Base-by-base conservation (phyloP, 2,329 filamentous ascomycete species). In the Beauveria rudraprayagi region DNA sequence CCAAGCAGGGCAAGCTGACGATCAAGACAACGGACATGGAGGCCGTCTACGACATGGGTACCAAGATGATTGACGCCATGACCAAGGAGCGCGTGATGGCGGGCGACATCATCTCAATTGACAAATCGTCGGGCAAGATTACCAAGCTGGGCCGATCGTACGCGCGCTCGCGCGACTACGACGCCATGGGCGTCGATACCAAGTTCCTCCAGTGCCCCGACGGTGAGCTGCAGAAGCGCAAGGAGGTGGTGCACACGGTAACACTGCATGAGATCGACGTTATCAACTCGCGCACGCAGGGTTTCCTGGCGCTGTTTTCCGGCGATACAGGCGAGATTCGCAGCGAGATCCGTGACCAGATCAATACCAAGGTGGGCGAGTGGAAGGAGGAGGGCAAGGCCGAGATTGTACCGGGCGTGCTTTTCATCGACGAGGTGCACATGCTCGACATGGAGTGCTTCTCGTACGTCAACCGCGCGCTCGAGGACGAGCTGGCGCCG, bases 1-100 rank as follows among this genome's bases (percentile, higher is more conserved):
- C 94, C 70, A 99, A 97, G 81, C 93, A 97, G 81, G 94, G 94
- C 70, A 99, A 99, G 77, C 87, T 99, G 66, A 99, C 94, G 22
- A 96, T 99, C 79, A 99, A 99, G 79, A 99, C 94, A 11, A 97
- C 93, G 62, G 94, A 99, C 75, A 99, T 99, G 94, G 94, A 99
- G 77, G 96, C 94, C 14, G 90, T 99, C 66, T 99, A 97, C 78
- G 94, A 99, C 71, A 97, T 99, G 92, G 94, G 94, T 66, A 93
- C 90, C 67, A 97, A 97, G 78, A 97, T 99, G 94, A 99, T 99
- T 67, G 94, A 99, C 72, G 92, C 92, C 66, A 97, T 99, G 92
- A 97, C 92, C 67, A 97, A 97, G 77, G 94, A 99, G 80, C 93
- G 95, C 70, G 91, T 99, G 66, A 96, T 97, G 88, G 94, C 94